Percentiles rank a stretch among this genome's conserved stretches.
These are phyloP conservation scores for Kwoniella newhampshirensis DNA, from an alignment of 768 basidiomycete genomes.

Conservation along the genomic window DNA sequence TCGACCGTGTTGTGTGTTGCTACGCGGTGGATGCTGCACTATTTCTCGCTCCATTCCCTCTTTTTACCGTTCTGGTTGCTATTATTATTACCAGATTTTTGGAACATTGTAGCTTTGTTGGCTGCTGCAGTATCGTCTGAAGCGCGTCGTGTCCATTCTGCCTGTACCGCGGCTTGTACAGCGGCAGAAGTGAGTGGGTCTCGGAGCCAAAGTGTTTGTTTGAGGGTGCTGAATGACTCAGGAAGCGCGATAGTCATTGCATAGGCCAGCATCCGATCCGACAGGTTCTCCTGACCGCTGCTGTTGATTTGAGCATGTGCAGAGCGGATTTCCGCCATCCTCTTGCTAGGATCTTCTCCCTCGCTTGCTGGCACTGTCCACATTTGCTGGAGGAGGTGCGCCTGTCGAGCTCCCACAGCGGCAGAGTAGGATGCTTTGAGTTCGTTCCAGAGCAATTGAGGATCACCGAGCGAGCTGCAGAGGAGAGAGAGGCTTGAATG, in stretches of 20 bases:
- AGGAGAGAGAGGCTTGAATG: constrained; percentile 6
- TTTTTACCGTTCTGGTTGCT: neutral
- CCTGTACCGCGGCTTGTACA: constrained; percentile 6
- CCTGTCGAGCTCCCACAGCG: constrained; percentile 13
- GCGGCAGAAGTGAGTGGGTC: constrained; percentile 1
- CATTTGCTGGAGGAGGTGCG: constrained; percentile 15
- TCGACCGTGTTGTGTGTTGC: constrained; percentile 3
- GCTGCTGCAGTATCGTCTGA: neutral
- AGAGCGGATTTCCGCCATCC: constrained; percentile 16
- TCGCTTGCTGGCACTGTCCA: constrained; percentile 8
- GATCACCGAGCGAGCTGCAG: neutral
- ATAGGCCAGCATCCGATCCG: constrained; percentile 23
- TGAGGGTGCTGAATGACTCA: constrained; percentile 13
- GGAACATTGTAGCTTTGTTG: neutral
- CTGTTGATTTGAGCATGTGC: constrained; percentile 22
- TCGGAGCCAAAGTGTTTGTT: constrained; percentile 23
- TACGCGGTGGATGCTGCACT: constrained; percentile 2
- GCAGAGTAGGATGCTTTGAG: constrained; percentile 15
- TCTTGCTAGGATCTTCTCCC: constrained; percentile 13
- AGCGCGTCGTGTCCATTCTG: constrained; percentile 1
- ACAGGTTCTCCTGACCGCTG: constrained; percentile 1
- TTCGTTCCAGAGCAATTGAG: neutral
- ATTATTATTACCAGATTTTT: constrained; percentile 2
- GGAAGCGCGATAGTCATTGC: constrained; percentile 24
- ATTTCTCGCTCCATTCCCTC: constrained; percentile 2